Percentiles rank a stretch among this genome's conserved stretches.
These are phyloP conservation scores for Skeletonema grethae DNA, from an alignment of 108 stramenopile genomes.

Conservation along the genomic window DNA sequence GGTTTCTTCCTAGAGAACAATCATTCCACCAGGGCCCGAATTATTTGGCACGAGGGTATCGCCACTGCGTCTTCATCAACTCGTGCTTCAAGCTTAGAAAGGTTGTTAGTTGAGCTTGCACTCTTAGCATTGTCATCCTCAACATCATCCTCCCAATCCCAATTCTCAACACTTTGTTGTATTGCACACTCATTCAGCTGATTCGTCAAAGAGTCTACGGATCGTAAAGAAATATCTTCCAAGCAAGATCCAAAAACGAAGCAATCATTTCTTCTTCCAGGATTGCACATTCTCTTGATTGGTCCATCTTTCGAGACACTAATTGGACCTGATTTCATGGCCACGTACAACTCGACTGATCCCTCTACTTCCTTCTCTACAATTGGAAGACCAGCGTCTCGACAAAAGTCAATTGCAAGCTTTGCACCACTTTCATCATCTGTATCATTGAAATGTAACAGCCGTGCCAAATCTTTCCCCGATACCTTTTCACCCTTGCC, in stretches of 20 bases:
- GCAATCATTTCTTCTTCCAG: constrained; percentile 43
- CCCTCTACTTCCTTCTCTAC: constrained; percentile 13
- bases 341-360: constrained; percentile 10
- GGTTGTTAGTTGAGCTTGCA: background rate
- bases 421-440: constrained; percentile 9
- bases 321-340: constrained; percentile 52
- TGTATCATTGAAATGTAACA: constrained; percentile 31
- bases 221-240: background rate
- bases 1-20: background rate
- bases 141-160: constrained; percentile 13
- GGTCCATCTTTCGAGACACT: constrained; percentile 19
- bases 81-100: constrained; percentile 1
- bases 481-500: constrained; percentile 46
- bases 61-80: constrained; percentile 36
- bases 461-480: constrained; percentile 24
- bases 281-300: constrained; percentile 43
- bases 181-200: constrained; percentile 1
- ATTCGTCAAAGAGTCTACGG: constrained; percentile 13
- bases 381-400: constrained; percentile 44
- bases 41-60: constrained; percentile 22
- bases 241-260: constrained; percentile 48
- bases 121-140: constrained; percentile 12
- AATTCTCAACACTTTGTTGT: background rate
- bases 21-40: constrained; percentile 29
- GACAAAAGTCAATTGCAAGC: constrained; percentile 37